These are phyloP conservation scores for Coprinopsis strossmayeri DNA, from an alignment of 768 basidiomycete genomes.

Conservation along the genomic window DNA sequence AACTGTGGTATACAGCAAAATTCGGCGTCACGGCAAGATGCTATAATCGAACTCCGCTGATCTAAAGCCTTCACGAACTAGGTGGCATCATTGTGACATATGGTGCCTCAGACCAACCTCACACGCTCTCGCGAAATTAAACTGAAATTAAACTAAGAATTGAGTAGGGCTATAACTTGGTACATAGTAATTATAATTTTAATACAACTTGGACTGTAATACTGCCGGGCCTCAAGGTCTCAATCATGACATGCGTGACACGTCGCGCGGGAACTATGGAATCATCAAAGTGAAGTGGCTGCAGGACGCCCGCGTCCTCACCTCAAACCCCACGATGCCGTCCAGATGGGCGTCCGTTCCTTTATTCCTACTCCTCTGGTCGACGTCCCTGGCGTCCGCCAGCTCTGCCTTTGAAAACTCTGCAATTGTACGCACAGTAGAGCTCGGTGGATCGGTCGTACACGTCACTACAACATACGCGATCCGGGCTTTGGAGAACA, in stretches of 20 bases:
- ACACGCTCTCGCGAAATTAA: too few relatives aligned
- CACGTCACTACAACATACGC: conserved; percentile 88
- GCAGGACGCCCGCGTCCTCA: background rate
- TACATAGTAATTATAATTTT: conserved; percentile 8
- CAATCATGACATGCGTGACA: too few relatives aligned
- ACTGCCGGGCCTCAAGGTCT: conserved; percentile 12
- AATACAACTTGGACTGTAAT: background rate
- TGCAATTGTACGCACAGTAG: conserved; percentile 81
- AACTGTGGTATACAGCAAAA: too few relatives aligned
- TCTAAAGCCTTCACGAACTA: too few relatives aligned
- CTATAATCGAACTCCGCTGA: too few relatives aligned
- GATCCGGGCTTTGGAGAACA: conserved; percentile 62
- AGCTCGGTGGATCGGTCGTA: conserved; percentile 84
- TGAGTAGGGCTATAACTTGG: too few relatives aligned
- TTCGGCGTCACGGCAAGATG: too few relatives aligned
- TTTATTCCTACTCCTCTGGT: conserved; percentile 40
- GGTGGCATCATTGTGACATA: too few relatives aligned
- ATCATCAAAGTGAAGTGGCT: background rate
- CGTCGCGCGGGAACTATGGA: conserved; percentile 17
- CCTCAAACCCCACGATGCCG: conserved; percentile 31
- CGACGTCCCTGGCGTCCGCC: conserved; percentile 29
- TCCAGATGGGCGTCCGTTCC: conserved; percentile 38
- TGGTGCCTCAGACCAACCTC: too few relatives aligned
- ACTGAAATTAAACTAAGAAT: too few relatives aligned
- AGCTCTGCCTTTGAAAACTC: conserved; percentile 76